Conservation (phyloP, 495 filamentous ascomycete species). For the Neurospora sp. region DNA sequence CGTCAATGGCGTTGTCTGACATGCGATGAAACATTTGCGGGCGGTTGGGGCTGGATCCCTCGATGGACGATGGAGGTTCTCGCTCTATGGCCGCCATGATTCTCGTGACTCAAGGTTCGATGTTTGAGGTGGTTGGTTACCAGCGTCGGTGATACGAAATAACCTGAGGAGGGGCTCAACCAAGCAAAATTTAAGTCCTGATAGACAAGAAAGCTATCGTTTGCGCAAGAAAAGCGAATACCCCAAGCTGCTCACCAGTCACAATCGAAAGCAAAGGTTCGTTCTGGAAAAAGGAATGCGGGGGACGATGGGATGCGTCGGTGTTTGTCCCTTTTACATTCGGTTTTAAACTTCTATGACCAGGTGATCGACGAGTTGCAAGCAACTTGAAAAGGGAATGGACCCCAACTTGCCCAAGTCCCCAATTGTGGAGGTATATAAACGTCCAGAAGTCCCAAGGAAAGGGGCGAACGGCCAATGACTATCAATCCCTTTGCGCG, state of each 20-base stretch:
- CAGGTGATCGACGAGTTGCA: background rate
- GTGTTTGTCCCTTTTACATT: background rate
- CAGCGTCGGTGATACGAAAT: background rate
- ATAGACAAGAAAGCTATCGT: background rate
- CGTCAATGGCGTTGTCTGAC: constrained; percentile 20
- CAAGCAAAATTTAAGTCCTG: background rate
- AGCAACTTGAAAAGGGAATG: background rate
- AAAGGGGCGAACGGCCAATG: background rate
- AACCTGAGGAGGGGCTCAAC: background rate
- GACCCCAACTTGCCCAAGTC: background rate
- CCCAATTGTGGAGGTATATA: background rate
- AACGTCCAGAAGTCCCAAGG: background rate
- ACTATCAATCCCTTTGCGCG: background rate
- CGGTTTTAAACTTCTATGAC: background rate
- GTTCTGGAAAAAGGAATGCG: background rate
- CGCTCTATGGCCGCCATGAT: background rate
- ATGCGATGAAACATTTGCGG: background rate
- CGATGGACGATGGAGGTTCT: background rate
- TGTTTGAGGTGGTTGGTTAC: background rate
- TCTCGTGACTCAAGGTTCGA: background rate
- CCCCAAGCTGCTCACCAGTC: background rate
- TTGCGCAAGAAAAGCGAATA: background rate
- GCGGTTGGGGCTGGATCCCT: background rate
- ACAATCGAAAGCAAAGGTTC: background rate
- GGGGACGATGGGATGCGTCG: background rate